These are phyloP conservation scores for Boletus subparvulus DNA, from an alignment of 768 basidiomycete species.

Conservation along the genomic window DNA sequence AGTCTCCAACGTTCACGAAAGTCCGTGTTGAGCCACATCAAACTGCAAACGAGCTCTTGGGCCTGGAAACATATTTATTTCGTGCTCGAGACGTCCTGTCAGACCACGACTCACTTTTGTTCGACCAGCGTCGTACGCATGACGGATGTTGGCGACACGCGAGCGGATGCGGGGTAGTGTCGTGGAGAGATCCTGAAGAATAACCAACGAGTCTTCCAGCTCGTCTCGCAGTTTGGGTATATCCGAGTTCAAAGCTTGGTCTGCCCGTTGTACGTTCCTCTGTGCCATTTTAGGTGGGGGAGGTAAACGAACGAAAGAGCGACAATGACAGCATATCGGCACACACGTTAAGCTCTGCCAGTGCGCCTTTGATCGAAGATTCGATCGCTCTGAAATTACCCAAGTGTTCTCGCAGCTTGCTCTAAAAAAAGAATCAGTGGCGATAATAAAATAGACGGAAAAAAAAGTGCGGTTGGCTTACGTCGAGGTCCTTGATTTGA, in stretches of 20 bases:
- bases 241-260: constrained; percentile 55
- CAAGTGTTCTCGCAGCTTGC: constrained; percentile 64
- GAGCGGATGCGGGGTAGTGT: constrained; percentile 58
- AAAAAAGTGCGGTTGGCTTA: constrained; percentile 14
- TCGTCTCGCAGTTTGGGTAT: constrained; percentile 62
- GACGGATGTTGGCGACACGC: constrained; percentile 60
- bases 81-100: background rate
- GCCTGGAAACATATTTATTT: constrained; percentile 44
- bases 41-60: constrained; percentile 56
- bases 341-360: constrained; percentile 56
- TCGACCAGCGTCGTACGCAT: constrained; percentile 71
- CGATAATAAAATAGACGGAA: too few relatives aligned
- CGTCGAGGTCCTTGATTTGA: constrained; percentile 64
- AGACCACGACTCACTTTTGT: constrained; percentile 48
- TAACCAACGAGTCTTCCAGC: constrained; percentile 59
- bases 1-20: constrained; percentile 73
- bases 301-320: background rate
- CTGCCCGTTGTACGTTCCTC: constrained; percentile 59
- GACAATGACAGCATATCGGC: background rate
- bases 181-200: constrained; percentile 56
- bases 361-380: constrained; percentile 63
- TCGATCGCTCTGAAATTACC: constrained; percentile 77
- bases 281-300: constrained; percentile 22
- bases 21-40: constrained; percentile 77
- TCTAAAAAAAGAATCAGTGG: constrained; percentile 35